Evolutionary conservation across 129 eudicot genomes (phyloP), one percentile per base, ranked within the genome.

Genomic region (Chrysanthemum makinoi): DNA sequence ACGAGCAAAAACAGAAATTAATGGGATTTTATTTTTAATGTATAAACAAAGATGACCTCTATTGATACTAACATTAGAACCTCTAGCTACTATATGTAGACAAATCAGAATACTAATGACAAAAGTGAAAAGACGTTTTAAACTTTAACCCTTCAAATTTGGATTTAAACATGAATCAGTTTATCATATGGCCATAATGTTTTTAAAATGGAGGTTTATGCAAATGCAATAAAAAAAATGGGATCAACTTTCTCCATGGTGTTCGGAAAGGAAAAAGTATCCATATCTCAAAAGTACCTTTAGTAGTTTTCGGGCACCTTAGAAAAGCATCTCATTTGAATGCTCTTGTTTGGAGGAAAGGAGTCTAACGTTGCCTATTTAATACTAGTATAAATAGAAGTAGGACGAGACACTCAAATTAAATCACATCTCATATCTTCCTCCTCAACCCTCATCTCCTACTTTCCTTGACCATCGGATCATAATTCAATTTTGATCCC

Each of bases 231-330:
- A 55, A 57, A 63, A 63, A 75, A 70, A 62, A 30, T 26, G 43
- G 64, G 14, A 28, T 65, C 83, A 74, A 75, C 80, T 77, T 83
- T 83, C 75, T 83, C 77, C 78, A 15, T 26, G 18, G 56, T 60
- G 78, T 77, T 75, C 18, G 84, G 86, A 81, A 83, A 81, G 72
- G 68, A 73, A 60, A 61, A 53, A 71, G 79, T 79, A 76, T 76
- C 83, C 75, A 69, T 75, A 52, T 75, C 72, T 57, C 44, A 74
- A 81, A 78, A 83, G 83, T 43, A 70, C 68, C 92, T 87, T 87
- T 87, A 76, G 70, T 73, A 39, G 66, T 58, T 80, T 61, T 86
- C 63, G 33, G 75, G 92, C 82, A 86, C 83, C 92, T 79, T 75
- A 65, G 20, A 9, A 81, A 76, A 86, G 88, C 82, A 77, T 72